These are phyloP conservation scores for Magnusiomyces paraingens DNA, from an alignment of 1,139 yeast genomes.

Conservation along the genomic window DNA sequence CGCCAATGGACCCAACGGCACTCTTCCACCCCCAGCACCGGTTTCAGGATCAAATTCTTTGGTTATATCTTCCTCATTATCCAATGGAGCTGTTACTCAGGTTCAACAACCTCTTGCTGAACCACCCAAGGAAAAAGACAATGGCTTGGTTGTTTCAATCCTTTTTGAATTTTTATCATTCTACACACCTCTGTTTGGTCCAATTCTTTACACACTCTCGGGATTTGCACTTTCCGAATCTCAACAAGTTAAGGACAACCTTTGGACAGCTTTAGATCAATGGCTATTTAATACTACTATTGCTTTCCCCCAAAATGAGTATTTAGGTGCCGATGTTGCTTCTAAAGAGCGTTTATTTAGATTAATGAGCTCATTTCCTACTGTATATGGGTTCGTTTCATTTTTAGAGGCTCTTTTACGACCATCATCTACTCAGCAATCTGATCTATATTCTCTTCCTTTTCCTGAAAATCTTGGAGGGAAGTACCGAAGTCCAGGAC, in stretches of 20 bases:
- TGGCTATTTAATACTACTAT: slow-evolving; percentile 51
- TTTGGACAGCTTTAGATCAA: slow-evolving; percentile 70
- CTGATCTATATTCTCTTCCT: slow-evolving; percentile 35
- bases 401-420: slow-evolving; percentile 42
- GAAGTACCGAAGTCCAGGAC: slow-evolving; percentile 56
- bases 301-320: slow-evolving; percentile 26
- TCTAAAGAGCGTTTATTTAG: slow-evolving; percentile 28
- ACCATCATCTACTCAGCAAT: slow-evolving; percentile 23
- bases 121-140: too few relatives aligned
- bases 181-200: slow-evolving; percentile 49
- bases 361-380: slow-evolving; percentile 28
- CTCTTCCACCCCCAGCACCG: too few relatives aligned
- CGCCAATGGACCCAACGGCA: too few relatives aligned
- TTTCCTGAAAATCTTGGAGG: slow-evolving; percentile 63
- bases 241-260: slow-evolving; percentile 39
- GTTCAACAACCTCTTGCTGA: too few relatives aligned
- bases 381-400: slow-evolving; percentile 54
- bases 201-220: slow-evolving; percentile 47
- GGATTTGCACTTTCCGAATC: slow-evolving; percentile 42
- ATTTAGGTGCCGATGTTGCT: slow-evolving; percentile 23
- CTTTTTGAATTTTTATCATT: slow-evolving; percentile 44
- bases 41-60: too few relatives aligned
- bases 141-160: slow-evolving; percentile 20
- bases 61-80: too few relatives aligned
- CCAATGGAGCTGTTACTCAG: too few relatives aligned